Evolutionary conservation across 495 filamentous ascomycete species (phyloP).

Genomic region (Aspergillus leporis): DNA sequence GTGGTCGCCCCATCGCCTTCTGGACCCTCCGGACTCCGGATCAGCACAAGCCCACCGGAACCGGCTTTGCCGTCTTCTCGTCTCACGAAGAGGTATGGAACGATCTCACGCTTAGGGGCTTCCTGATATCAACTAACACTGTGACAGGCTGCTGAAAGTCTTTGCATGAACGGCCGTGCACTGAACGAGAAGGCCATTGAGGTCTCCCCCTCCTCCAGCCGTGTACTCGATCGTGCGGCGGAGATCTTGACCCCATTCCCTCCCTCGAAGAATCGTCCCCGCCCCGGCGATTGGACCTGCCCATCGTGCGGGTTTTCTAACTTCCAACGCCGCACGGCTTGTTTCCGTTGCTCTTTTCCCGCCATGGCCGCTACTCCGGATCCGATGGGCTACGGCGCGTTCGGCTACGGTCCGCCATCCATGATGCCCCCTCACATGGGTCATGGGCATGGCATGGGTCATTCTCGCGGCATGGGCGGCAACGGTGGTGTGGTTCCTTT

Average conservation of each 20-base stretch:
- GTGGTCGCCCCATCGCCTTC: constrained; percentile 97
- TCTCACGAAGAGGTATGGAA: constrained; percentile 95
- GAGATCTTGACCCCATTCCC: constrained; percentile 96
- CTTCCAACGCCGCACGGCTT: constrained; percentile 96
- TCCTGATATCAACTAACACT: not conserved
- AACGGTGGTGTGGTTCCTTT: constrained; percentile 91
- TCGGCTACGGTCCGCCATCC: constrained; percentile 72
- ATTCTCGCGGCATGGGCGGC: constrained; percentile 70
- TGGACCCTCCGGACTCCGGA: constrained; percentile 98
- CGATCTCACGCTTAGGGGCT: not conserved
- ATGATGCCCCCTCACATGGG: constrained; percentile 87
- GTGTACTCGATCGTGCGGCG: constrained; percentile 90
- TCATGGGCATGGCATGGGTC: constrained; percentile 72
- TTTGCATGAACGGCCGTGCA: constrained; percentile 98
- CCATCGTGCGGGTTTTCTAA: constrained; percentile 81
- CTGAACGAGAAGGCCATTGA: constrained; percentile 99
- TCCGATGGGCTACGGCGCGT: constrained; percentile 69
- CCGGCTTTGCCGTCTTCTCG: constrained; percentile 96
- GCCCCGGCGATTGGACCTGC: constrained; percentile 98
- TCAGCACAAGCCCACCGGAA: constrained; percentile 97
- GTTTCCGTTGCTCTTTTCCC: constrained; percentile 98
- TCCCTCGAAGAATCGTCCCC: constrained; percentile 95
- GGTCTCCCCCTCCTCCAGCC: constrained; percentile 92
- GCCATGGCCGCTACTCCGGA: constrained; percentile 79
- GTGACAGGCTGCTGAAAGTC: constrained; percentile 81